Evolutionary conservation across 257 asterid species (phyloP).

Genomic region (Solanum chiquidenum): DNA sequence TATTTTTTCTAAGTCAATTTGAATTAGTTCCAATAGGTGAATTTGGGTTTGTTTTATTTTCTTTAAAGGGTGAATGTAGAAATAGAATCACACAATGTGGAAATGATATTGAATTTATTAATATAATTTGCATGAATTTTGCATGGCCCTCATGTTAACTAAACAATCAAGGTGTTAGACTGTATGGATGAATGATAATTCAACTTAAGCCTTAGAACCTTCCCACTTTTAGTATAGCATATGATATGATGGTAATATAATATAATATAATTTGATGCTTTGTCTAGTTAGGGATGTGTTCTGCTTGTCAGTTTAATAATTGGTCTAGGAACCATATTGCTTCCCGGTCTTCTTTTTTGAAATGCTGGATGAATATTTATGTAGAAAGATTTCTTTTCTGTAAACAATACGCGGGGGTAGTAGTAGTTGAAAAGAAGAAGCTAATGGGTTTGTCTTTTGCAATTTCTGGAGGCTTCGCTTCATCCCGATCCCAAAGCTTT

Average conservation of each 20-base stretch:
- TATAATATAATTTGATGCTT: background rate
- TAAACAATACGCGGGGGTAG: background rate
- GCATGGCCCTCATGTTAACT: background rate
- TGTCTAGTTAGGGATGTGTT: background rate
- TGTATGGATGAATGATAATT: background rate
- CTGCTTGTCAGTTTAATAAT: background rate
- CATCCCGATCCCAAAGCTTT: background rate
- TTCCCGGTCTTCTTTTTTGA: background rate
- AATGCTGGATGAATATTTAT: background rate
- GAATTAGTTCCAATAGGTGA: background rate
- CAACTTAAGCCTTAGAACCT: background rate
- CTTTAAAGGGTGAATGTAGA: background rate
- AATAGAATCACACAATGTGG: background rate
- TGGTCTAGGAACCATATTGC: background rate
- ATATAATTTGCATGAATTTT: background rate
- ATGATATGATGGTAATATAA: background rate
- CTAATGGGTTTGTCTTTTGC: background rate
- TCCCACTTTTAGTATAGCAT: background rate
- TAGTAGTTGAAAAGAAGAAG: background rate
- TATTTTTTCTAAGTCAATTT: background rate
- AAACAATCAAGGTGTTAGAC: background rate
- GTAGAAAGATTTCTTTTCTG: background rate
- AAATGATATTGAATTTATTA: background rate
- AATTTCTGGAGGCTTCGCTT: background rate
- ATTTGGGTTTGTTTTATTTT: background rate